A percentile compares a stretch with the other conserved stretches of the same genome.
These are phyloP conservation scores for Eucalyptus paniculata DNA, from an alignment of 345 rosid species.

Conservation along the genomic window DNA sequence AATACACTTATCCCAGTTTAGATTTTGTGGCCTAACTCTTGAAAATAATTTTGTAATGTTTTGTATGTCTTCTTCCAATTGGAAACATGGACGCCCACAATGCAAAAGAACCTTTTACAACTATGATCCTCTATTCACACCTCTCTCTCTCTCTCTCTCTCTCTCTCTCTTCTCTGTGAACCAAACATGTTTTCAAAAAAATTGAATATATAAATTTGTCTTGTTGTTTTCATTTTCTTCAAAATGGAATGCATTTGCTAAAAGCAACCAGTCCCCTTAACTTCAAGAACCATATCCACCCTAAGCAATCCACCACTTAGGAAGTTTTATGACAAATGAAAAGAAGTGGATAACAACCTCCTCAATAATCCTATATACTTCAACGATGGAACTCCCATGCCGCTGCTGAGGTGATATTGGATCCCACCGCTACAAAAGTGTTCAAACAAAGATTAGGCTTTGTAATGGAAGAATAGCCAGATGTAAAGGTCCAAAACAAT, in stretches of 20 bases:
- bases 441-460: background rate
- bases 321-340: background rate
- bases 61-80: too few relatives aligned
- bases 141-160: background rate
- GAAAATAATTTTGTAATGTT: too few relatives aligned
- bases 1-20: too few relatives aligned
- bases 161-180: background rate
- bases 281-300: background rate
- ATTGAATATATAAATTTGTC: background rate
- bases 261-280: background rate
- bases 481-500: background rate
- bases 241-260: background rate
- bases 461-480: background rate
- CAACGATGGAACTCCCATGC: slow-evolving; percentile 92
- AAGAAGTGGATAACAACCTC: slow-evolving; percentile 38
- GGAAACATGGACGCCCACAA: too few relatives aligned
- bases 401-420: slow-evolving; percentile 93
- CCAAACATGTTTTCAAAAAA: background rate
- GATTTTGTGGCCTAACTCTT: too few relatives aligned
- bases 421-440: slow-evolving; percentile 64
- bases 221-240: background rate
- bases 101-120: too few relatives aligned
- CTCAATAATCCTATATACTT: slow-evolving; percentile 93
- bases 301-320: background rate
- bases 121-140: too few relatives aligned